Conservation (phyloP, 2,329 filamentous ascomycete species). For the Dissoconium aciculare region DNA sequence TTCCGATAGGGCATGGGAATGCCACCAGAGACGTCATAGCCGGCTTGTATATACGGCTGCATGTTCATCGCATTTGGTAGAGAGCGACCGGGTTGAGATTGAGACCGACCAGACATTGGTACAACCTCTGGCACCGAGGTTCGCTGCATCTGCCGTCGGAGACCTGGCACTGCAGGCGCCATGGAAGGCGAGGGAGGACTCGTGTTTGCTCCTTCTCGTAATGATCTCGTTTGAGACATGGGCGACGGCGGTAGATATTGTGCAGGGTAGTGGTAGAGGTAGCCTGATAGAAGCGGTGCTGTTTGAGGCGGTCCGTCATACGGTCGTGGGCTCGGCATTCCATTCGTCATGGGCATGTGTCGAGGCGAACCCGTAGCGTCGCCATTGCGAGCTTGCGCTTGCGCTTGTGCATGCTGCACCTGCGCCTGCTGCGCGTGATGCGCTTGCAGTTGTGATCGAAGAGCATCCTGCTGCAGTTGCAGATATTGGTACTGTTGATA, state of each 20-base stretch:
- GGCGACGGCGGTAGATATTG: slow-evolving; percentile 28
- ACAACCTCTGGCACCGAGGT: slow-evolving; percentile 30
- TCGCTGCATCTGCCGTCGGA: slow-evolving; percentile 29
- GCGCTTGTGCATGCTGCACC: slow-evolving; percentile 26
- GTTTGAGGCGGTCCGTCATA: slow-evolving; percentile 22
- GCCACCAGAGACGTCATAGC: slow-evolving; percentile 26
- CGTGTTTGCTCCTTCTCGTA: slow-evolving; percentile 31
- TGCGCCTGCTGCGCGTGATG: slow-evolving; percentile 26
- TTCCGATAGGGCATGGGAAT: slow-evolving; percentile 22
- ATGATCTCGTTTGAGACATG: slow-evolving; percentile 23
- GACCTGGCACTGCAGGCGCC: slow-evolving; percentile 28
- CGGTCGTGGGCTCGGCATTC: slow-evolving; percentile 18
- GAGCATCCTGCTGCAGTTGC: slow-evolving; percentile 23
- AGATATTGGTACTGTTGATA: slow-evolving; percentile 31
- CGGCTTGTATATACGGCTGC: slow-evolving; percentile 24
- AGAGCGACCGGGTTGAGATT: slow-evolving; percentile 35
- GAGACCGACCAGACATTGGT: slow-evolving; percentile 30
- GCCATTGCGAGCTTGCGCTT: slow-evolving; percentile 22
- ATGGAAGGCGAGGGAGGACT: slow-evolving; percentile 37
- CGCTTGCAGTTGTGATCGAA: slow-evolving; percentile 27
- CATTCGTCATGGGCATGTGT: slow-evolving; percentile 18
- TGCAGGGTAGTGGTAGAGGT: slow-evolving; percentile 33
- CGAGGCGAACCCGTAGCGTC: slow-evolving; percentile 29
- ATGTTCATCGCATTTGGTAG: slow-evolving; percentile 26
- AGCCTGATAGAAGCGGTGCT: slow-evolving; percentile 27